phyloP scores from a whole-genome alignment of 257 asterid genomes.

The Asclepias syriaca region DNA sequence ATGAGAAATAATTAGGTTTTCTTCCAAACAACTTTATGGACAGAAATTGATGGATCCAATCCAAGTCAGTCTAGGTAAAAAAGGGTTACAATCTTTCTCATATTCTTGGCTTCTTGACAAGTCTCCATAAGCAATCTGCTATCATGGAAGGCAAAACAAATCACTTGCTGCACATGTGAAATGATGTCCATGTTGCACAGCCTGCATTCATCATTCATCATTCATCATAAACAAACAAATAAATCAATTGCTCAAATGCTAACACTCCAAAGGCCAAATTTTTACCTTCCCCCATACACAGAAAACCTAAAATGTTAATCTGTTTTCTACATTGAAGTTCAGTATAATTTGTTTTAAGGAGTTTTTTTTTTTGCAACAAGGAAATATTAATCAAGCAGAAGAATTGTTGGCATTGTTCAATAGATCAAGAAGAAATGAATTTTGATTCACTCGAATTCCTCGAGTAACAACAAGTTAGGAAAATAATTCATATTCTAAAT shows the following conservation, averaged over 20 bases:
- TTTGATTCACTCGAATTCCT: background rate
- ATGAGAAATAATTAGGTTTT: conserved; percentile 10
- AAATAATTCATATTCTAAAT: background rate
- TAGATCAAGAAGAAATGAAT: background rate
- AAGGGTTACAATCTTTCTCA: conserved; percentile 89
- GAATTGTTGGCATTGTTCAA: background rate
- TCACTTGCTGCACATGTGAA: conserved; percentile 93
- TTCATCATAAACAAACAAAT: background rate
- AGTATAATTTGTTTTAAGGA: background rate
- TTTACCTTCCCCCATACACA: background rate
- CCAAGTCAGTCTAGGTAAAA: conserved; percentile 70
- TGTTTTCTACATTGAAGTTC: background rate
- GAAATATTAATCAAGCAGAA: background rate
- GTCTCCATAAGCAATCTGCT: conserved; percentile 95
- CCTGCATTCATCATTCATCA: conserved; percentile 46
- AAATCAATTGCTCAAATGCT: background rate
- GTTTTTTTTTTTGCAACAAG: background rate
- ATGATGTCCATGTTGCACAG: conserved; percentile 97
- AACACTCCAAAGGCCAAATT: background rate
- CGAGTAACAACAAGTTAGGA: no score
- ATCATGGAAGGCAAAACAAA: conserved; percentile 95
- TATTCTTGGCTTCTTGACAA: conserved; percentile 89
- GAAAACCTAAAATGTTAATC: background rate
- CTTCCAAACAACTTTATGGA: conserved; percentile 19
- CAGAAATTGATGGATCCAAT: background rate